These are phyloP conservation scores for Curvularia sp. DNA, from an alignment of 2,329 filamentous ascomycete genomes.

Conservation along the genomic window DNA sequence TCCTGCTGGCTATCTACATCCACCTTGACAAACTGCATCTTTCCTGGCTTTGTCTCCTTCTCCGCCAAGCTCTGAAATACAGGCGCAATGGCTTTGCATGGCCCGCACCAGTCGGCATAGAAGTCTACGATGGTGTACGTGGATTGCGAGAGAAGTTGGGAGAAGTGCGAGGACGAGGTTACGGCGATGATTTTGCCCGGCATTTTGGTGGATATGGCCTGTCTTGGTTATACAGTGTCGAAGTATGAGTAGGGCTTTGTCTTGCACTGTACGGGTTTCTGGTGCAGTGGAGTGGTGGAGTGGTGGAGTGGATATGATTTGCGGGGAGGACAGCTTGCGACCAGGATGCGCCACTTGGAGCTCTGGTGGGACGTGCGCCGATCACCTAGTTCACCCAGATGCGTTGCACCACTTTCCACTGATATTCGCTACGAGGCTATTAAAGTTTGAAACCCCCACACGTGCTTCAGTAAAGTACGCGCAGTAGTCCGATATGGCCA, in stretches of 20 bases:
- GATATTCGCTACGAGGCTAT: background rate
- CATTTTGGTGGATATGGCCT: conserved; percentile 28
- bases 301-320: conserved; percentile 2
- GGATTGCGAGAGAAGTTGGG: conserved; percentile 43
- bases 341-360: conserved; percentile 12
- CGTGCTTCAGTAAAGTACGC: background rate
- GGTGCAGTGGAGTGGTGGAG: background rate
- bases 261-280: background rate
- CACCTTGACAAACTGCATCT: conserved; percentile 62
- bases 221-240: background rate
- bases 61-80: conserved; percentile 60
- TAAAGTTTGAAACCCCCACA: background rate
- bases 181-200: conserved; percentile 44
- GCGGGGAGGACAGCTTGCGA: conserved; percentile 21
- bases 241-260: background rate
- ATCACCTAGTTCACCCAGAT: background rate
- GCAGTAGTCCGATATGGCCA: background rate
- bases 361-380: conserved; percentile 11
- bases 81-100: conserved; percentile 63
- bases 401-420: background rate
- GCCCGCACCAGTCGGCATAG: conserved; percentile 65
- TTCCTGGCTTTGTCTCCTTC: conserved; percentile 56
- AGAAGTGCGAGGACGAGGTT: conserved; percentile 47
- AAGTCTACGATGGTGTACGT: conserved; percentile 59
- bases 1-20: conserved; percentile 62